Percentiles rank a stretch among this genome's conserved stretches.
Conservation (phyloP, 169 alveolate species). For the Cryptosporidium baileyi region DNA sequence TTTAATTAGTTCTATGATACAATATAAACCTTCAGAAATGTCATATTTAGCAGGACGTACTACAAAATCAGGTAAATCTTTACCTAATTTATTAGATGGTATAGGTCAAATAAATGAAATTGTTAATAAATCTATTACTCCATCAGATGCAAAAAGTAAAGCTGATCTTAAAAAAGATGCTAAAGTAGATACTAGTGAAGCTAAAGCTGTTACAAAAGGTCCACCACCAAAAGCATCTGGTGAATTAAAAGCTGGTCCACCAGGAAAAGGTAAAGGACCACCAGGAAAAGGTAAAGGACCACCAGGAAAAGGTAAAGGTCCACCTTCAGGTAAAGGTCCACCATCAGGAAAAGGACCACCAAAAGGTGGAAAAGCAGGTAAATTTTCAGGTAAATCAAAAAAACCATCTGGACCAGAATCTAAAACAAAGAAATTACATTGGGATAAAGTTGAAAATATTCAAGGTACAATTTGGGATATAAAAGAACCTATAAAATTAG, state of each 20-base stretch:
- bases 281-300: constrained; percentile 68
- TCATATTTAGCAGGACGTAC: not conserved
- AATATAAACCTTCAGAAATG: constrained; percentile 40
- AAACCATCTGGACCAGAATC: constrained; percentile 78
- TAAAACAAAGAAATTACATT: constrained; percentile 85
- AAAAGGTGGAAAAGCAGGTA: constrained; percentile 71
- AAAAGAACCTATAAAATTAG: constrained; percentile 45
- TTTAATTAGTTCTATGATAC: constrained; percentile 37
- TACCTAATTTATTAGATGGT: constrained; percentile 32
- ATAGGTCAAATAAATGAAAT: constrained; percentile 23
- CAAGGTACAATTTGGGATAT: constrained; percentile 84
- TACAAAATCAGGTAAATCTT: not conserved
- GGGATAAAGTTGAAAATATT: constrained; percentile 89
- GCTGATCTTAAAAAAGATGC: constrained; percentile 69
- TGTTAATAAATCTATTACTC: not conserved
- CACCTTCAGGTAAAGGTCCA: constrained; percentile 72
- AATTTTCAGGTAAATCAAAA: constrained; percentile 69
- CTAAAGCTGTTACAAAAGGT: constrained; percentile 69
- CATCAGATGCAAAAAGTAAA: not conserved
- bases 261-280: constrained; percentile 45
- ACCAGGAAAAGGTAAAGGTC: constrained; percentile 73
- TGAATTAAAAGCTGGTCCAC: not conserved
- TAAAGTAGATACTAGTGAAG: constrained; percentile 69
- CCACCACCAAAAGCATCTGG: constrained; percentile 28
- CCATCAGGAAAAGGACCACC: constrained; percentile 81